Evolutionary conservation across 1,284 basidiomycete genomes (phyloP).

Genomic region (Trametes pubescens): DNA sequence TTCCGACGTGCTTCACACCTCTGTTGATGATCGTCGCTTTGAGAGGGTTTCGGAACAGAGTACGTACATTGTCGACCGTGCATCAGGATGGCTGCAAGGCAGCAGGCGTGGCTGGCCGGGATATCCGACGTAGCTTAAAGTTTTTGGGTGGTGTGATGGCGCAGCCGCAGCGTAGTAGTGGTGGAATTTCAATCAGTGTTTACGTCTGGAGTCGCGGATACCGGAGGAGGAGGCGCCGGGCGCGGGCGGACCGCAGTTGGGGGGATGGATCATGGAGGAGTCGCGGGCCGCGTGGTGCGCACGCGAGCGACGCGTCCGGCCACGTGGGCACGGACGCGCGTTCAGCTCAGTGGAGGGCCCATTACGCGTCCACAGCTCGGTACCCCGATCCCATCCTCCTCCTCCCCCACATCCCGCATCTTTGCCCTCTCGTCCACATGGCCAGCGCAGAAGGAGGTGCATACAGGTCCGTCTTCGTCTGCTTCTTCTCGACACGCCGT

Average conservation of each 20-base stretch:
- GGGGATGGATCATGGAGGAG: background rate
- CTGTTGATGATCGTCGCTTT: background rate
- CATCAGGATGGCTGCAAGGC: background rate
- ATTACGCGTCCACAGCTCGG: slow-evolving; percentile 35
- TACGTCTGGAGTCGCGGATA: background rate
- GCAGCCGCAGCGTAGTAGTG: background rate
- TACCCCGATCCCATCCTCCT: slow-evolving; percentile 20
- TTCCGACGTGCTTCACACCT: background rate
- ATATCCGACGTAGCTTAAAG: background rate
- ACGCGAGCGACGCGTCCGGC: slow-evolving; percentile 11
- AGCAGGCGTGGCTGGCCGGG: background rate
- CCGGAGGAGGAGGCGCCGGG: slow-evolving; percentile 2
- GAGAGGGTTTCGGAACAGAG: background rate
- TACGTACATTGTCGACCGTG: background rate
- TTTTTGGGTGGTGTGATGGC: slow-evolving; percentile 9
- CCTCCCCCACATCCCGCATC: slow-evolving; percentile 22
- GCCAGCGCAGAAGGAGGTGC: slow-evolving; percentile 80
- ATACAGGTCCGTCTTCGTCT: slow-evolving; percentile 66
- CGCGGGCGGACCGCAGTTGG: slow-evolving; percentile 14
- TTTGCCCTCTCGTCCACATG: slow-evolving; percentile 50
- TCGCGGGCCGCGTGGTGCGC: slow-evolving; percentile 19
- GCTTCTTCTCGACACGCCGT: slow-evolving; percentile 25
- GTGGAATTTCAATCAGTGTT: background rate
- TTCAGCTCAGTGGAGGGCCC: slow-evolving; percentile 27
- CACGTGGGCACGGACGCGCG: slow-evolving; percentile 33